These are phyloP conservation scores for Thelonectria olida DNA, from an alignment of 2,329 filamentous ascomycete genomes.

Conservation along the genomic window DNA sequence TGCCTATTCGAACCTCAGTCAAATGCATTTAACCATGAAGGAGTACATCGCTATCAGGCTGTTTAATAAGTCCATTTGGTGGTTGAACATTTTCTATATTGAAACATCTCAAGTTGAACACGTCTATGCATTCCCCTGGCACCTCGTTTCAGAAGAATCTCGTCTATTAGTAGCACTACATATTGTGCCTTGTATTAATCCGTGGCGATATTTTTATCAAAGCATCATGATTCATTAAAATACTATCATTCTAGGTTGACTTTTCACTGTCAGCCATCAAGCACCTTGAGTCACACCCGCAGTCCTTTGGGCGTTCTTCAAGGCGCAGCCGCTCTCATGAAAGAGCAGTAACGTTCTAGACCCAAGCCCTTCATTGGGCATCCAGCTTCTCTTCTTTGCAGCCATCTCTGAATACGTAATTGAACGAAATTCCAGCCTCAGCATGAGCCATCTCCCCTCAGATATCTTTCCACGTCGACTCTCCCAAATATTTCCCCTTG, in stretches of 20 bases:
- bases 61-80: not conserved
- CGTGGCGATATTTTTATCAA: not conserved
- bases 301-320: too few species aligned
- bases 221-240: too few species aligned
- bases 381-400: too few species aligned
- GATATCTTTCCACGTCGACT: slow-evolving; percentile 79
- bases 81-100: slow-evolving; percentile 2
- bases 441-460: slow-evolving; percentile 56
- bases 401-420: too few species aligned
- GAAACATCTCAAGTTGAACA: slow-evolving; percentile 1
- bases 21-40: too few species aligned
- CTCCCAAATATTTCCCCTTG: slow-evolving; percentile 77
- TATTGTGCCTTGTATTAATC: not conserved
- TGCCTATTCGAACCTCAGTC: slow-evolving; percentile 27
- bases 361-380: too few species aligned
- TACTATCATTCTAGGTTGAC: too few species aligned
- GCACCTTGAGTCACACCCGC: too few species aligned
- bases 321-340: too few species aligned
- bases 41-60: too few species aligned
- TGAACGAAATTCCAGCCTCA: not conserved
- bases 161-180: slow-evolving; percentile 2
- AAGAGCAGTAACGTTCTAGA: too few species aligned
- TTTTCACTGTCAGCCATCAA: too few species aligned
- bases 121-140: slow-evolving; percentile 1
- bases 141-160: slow-evolving; percentile 14